Percentiles rank a stretch among this genome's conserved stretches.
These are phyloP conservation scores for Rhododendron vialii DNA, from an alignment of 148 eudicot species.

Conservation along the genomic window DNA sequence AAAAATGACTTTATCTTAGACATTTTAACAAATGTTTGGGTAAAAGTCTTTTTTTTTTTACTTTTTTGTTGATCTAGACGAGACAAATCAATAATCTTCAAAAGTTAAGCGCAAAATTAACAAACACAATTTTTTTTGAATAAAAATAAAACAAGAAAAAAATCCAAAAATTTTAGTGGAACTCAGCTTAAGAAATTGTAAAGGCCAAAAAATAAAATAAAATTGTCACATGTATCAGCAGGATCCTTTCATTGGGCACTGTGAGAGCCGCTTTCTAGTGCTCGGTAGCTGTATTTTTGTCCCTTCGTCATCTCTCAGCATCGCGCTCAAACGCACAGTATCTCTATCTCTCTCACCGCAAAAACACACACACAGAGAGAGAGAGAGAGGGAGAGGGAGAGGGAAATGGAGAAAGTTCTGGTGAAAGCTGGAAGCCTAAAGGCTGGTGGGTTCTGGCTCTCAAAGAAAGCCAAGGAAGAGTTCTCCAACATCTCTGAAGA, in stretches of 20 bases:
- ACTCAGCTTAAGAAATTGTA: too few species aligned
- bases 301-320: not conserved
- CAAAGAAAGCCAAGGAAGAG: slow-evolving; percentile 88
- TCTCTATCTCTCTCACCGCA: not conserved
- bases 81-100: too few species aligned
- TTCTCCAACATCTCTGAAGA: slow-evolving; percentile 65
- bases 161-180: too few species aligned
- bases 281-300: not conserved
- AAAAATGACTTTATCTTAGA: too few species aligned
- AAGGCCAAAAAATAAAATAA: too few species aligned
- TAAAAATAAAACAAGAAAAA: too few species aligned
- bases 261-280: not conserved
- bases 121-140: too few species aligned
- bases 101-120: too few species aligned
- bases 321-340: not conserved
- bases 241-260: not conserved
- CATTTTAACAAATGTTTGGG: too few species aligned
- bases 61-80: too few species aligned
- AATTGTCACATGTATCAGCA: too few species aligned
- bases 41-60: too few species aligned
- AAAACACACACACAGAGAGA: slow-evolving; percentile 4
- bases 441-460: slow-evolving; percentile 66
- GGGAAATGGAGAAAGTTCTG: slow-evolving; percentile 67
- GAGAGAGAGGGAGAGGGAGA: slow-evolving; percentile 5
- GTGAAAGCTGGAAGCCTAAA: slow-evolving; percentile 78